Percentiles rank a stretch among this genome's conserved stretches.
Evolutionary conservation across 306 rosid genomes (phyloP).

Genomic region (Pterocarpus macrocarpus): DNA sequence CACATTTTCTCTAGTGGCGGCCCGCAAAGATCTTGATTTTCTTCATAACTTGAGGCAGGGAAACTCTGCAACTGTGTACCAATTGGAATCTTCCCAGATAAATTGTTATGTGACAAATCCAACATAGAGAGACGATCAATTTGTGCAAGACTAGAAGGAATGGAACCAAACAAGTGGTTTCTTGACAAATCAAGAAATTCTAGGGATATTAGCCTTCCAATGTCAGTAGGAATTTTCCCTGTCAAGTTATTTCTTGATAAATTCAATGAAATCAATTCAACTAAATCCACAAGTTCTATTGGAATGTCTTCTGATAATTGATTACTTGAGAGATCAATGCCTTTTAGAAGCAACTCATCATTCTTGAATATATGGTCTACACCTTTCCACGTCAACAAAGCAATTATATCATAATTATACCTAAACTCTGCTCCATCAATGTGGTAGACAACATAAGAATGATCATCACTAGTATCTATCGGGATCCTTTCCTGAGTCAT

Average conservation of each 20-base stretch:
- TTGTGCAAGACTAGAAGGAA: conserved; percentile 33
- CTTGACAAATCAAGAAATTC: conserved; percentile 29
- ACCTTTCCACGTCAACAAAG: conserved; percentile 29
- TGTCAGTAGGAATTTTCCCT: neutral
- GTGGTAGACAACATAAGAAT: too few relatives aligned
- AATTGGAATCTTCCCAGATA: conserved; percentile 33
- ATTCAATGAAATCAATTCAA: conserved; percentile 7
- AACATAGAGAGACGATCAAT: conserved; percentile 27
- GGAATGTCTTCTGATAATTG: conserved; percentile 12
- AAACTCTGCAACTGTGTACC: conserved; percentile 36
- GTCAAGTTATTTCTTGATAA: conserved; percentile 1
- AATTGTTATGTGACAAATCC: conserved; percentile 19
- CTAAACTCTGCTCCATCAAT: neutral
- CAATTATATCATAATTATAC: neutral
- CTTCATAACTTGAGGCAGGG: conserved; percentile 21
- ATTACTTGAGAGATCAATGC: conserved; percentile 36
- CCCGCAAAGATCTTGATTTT: conserved; percentile 37
- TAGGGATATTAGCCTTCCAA: neutral
- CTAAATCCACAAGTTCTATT: neutral
- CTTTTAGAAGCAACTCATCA: neutral
- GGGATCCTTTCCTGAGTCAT: neutral
- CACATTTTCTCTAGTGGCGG: conserved; percentile 29
- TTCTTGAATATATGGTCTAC: neutral
- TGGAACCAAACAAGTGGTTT: neutral
- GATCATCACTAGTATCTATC: too few relatives aligned